A percentile compares a stretch with the other conserved stretches of the same genome.
Conservation (phyloP, 805 yeast genomes). For the Kuraishia hungarica region DNA sequence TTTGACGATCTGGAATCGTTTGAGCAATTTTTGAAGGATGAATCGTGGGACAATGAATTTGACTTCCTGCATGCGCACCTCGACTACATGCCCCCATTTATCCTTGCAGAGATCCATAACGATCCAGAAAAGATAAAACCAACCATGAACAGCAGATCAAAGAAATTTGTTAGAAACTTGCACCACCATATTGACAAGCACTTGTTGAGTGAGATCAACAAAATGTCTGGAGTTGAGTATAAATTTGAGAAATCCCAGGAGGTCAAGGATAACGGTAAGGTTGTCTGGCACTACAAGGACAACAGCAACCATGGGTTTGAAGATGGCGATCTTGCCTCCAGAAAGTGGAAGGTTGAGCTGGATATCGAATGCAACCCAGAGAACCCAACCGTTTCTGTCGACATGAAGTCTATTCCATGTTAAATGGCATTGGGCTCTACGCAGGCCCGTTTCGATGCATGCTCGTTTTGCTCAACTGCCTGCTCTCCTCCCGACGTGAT, state of each 20-base stretch:
- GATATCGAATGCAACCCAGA: conserved; percentile 58
- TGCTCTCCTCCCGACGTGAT: not conserved
- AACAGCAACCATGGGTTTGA: conserved; percentile 42
- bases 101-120: conserved; percentile 52
- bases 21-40: conserved; percentile 55
- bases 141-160: conserved; percentile 58
- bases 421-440: not conserved
- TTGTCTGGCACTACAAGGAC: conserved; percentile 56
- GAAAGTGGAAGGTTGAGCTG: conserved; percentile 56
- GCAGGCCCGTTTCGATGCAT: too few species aligned
- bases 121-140: conserved; percentile 63
- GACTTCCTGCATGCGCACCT: conserved; percentile 62
- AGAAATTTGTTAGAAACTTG: conserved; percentile 59
- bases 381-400: conserved; percentile 56
- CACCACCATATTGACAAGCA: conserved; percentile 67
- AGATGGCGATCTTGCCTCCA: conserved; percentile 26
- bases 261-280: conserved; percentile 35
- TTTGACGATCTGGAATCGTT: conserved; percentile 58
- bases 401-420: conserved; percentile 46
- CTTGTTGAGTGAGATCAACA: conserved; percentile 50
- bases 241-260: conserved; percentile 32
- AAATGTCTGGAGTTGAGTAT: conserved; percentile 39
- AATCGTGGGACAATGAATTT: conserved; percentile 71
- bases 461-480: too few species aligned
- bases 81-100: conserved; percentile 66